phyloP scores from a whole-genome alignment of 208 protist species.

The Angomonas desouzai region DNA sequence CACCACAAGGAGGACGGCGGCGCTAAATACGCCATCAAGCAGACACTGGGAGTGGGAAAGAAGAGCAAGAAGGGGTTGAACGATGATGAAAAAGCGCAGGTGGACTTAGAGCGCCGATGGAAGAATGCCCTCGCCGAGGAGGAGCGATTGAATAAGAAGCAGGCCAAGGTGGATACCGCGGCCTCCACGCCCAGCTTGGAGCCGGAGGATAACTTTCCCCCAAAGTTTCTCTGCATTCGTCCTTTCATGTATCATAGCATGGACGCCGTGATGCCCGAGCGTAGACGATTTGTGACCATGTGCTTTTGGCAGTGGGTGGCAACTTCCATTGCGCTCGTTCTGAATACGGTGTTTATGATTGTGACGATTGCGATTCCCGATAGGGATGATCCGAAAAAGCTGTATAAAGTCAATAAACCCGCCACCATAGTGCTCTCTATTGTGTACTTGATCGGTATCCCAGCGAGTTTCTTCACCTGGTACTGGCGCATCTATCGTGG shows the following conservation, averaged over 20 bases:
- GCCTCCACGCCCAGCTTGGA: not conserved
- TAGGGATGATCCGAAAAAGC: not conserved
- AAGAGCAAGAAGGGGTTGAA: conserved; percentile 18
- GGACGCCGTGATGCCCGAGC: conserved; percentile 21
- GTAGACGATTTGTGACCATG: conserved; percentile 29
- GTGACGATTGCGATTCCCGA: not conserved
- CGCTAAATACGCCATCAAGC: conserved; percentile 1
- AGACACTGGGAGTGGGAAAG: conserved; percentile 6
- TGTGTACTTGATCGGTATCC: conserved; percentile 30
- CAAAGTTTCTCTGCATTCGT: conserved; percentile 46
- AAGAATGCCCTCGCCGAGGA: conserved; percentile 45
- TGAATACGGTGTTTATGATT: conserved; percentile 30
- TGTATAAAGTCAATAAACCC: conserved; percentile 19
- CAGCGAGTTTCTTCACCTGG: conserved; percentile 39
- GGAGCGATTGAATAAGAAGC: conserved; percentile 32
- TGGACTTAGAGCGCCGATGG: conserved; percentile 35
- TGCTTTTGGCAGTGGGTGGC: conserved; percentile 42
- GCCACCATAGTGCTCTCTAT: conserved; percentile 27
- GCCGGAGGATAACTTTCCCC: conserved; percentile 36
- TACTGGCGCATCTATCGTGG: conserved; percentile 39
- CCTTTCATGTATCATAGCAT: conserved; percentile 46
- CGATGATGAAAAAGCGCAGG: conserved; percentile 28
- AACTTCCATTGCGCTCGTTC: conserved; percentile 22
- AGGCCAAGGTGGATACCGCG: conserved; percentile 12
- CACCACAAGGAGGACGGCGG: not conserved